These are phyloP conservation scores for Rhizopogon salebrosus DNA, from an alignment of 768 basidiomycete genomes.

Conservation along the genomic window DNA sequence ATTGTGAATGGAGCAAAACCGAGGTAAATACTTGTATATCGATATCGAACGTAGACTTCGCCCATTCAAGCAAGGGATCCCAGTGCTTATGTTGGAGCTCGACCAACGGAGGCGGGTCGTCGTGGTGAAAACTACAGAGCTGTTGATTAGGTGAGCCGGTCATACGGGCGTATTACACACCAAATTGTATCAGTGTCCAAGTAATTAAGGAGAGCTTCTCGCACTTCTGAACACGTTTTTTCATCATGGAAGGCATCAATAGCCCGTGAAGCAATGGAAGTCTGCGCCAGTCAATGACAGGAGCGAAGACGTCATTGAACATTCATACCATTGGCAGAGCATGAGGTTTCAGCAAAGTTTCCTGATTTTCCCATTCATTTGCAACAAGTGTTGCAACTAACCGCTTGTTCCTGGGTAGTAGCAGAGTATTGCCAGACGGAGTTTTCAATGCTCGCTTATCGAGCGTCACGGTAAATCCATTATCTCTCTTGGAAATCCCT, in stretches of 20 bases:
- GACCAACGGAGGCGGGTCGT: constrained; percentile 70
- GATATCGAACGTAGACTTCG: constrained; percentile 56
- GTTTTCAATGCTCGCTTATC: constrained; percentile 87
- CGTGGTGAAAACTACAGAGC: constrained; percentile 68
- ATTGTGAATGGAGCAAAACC: constrained; percentile 65
- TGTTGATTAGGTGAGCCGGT: constrained; percentile 1
- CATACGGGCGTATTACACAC: constrained; percentile 32
- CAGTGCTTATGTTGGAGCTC: constrained; percentile 78
- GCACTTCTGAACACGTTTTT: constrained; percentile 54
- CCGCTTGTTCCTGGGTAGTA: constrained; percentile 64
- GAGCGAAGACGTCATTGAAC: neutral
- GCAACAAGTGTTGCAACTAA: constrained; percentile 84
- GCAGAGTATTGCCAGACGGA: constrained; percentile 71
- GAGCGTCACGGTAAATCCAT: constrained; percentile 59
- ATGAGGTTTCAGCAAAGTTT: constrained; percentile 78
- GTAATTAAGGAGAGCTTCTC: constrained; percentile 70
- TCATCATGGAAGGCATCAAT: constrained; percentile 70
- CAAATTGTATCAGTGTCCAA: constrained; percentile 94
- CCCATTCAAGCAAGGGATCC: constrained; percentile 85
- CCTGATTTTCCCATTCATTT: constrained; percentile 95
- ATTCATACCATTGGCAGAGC: constrained; percentile 79
- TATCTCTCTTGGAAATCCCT: constrained; percentile 56
- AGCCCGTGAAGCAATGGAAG: constrained; percentile 85
- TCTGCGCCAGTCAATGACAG: constrained; percentile 43
- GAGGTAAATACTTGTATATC: constrained; percentile 68